Evolutionary conservation across 345 rosid species (phyloP), one percentile per base, ranked within the genome.

Genomic region (Euphorbia lathyris): DNA sequence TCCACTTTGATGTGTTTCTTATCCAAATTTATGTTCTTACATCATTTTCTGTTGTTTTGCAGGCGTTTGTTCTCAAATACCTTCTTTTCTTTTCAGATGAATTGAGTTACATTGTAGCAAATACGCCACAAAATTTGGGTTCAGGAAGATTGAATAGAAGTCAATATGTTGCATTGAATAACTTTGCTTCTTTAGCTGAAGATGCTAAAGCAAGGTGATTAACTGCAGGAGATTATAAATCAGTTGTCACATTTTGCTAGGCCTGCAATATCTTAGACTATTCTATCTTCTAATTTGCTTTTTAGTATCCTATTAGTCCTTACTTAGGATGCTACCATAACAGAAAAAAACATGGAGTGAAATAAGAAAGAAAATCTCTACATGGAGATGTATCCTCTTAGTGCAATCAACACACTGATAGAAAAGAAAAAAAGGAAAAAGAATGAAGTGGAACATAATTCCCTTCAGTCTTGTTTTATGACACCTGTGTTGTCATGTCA

Each of bases 51-150:
- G 71, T 76, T 51, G 65, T 71, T 78, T 42, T 83, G 84, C 86
- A 96, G 99, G 99, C 98, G 68, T 96, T 84, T 83, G 94, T 92
- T 82, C 94, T 96, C 76, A 96, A 96, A 78, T 74, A 90, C 83
- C 90, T 96, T 74, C 83, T 90, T 81, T 96, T 90, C 90, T 87
- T 81, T 82, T 90, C 86, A 27, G 85, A 83, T 78, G 97, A 87
- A 73, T 45, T 84, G 63, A 83, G 74, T 72, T 81, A 81, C 81
- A 74, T 58, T 78, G 78, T 74, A 32, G 66, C 79, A 14, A 80
- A 75, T 42, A 40, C 66, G 68, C 58, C 73, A 10, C 86, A 81
- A 68, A 77, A 74, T 81, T 74, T 79, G 59, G 75, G 69, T 81
- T 55, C 86, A 65, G 77, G 82, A 75, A 80, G 82, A 78, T 72